Conservation (phyloP, 768 basidiomycete genomes). For the Auriscalpium microsporum region DNA sequence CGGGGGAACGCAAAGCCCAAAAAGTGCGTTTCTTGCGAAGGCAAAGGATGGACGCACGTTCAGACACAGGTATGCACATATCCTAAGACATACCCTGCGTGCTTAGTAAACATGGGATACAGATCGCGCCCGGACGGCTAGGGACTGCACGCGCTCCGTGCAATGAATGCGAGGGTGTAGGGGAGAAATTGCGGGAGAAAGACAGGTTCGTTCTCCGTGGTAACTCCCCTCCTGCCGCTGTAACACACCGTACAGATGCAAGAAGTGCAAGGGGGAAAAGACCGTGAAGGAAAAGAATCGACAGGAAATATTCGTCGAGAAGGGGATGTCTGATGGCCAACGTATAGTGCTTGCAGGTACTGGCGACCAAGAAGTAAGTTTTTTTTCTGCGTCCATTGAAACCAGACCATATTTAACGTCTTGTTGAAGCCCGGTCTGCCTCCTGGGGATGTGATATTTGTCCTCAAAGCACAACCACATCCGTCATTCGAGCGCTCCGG, state of each 20-base stretch:
- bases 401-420: neutral
- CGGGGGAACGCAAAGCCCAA: slow-evolving; percentile 80
- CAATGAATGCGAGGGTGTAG: slow-evolving; percentile 59
- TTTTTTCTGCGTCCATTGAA: slow-evolving; percentile 2
- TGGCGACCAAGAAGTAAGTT: slow-evolving; percentile 77
- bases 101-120: neutral
- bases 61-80: slow-evolving; percentile 40
- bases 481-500: slow-evolving; percentile 78
- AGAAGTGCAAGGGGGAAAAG: slow-evolving; percentile 88
- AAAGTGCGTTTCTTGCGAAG: slow-evolving; percentile 71
- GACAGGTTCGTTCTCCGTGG: slow-evolving; percentile 47
- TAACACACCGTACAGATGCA: slow-evolving; percentile 52
- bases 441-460: slow-evolving; percentile 87
- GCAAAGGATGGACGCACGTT: slow-evolving; percentile 67
- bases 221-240: neutral
- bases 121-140: slow-evolving; percentile 39
- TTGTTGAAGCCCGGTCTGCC: slow-evolving; percentile 65
- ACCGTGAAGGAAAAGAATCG: slow-evolving; percentile 82
- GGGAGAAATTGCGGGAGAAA: slow-evolving; percentile 72
- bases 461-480: slow-evolving; percentile 60
- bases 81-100: too few relatives aligned
- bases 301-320: slow-evolving; percentile 80
- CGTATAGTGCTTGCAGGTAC: slow-evolving; percentile 85
- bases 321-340: slow-evolving; percentile 78
- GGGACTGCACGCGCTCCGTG: slow-evolving; percentile 51